These are phyloP conservation scores for Parsonsia alboflavescens DNA, from an alignment of 257 asterid species.

Conservation along the genomic window DNA sequence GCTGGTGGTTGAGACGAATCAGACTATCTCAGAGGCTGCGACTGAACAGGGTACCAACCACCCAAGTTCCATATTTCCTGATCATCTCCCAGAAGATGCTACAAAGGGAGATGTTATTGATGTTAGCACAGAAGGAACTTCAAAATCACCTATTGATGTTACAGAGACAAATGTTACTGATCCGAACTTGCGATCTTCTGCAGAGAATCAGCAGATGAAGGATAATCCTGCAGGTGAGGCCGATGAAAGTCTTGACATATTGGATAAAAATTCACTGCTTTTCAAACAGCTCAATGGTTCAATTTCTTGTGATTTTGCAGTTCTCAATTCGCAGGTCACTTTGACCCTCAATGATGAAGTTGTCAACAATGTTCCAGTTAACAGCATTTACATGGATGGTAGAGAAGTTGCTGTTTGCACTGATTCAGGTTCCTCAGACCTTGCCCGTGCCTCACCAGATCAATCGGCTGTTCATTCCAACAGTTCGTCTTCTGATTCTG, in stretches of 20 bases:
- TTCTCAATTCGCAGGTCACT: slow-evolving; percentile 4
- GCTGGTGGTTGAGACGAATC: slow-evolving; percentile 19
- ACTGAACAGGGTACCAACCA: slow-evolving; percentile 20
- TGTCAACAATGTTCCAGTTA: slow-evolving; percentile 3
- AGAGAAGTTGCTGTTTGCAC: slow-evolving; percentile 22
- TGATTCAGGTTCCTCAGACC: slow-evolving; percentile 2
- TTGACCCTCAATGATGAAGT: slow-evolving; percentile 9
- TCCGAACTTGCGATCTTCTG: slow-evolving; percentile 7
- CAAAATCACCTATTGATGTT: slow-evolving; percentile 13
- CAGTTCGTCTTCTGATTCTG: background rate
- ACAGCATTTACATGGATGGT: slow-evolving; percentile 16
- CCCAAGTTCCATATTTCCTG: slow-evolving; percentile 17
- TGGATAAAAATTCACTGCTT: slow-evolving; percentile 17
- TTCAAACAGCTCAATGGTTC: slow-evolving; percentile 21
- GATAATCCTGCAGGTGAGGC: slow-evolving; percentile 15
- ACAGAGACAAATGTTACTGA: slow-evolving; percentile 16
- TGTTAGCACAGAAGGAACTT: slow-evolving; percentile 22
- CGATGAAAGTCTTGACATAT: slow-evolving; percentile 18
- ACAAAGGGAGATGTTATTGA: slow-evolving; percentile 15
- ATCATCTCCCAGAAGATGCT: slow-evolving; percentile 30
- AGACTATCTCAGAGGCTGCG: slow-evolving; percentile 13
- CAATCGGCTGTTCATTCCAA: background rate
- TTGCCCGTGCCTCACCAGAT: background rate
- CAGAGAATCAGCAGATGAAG: slow-evolving; percentile 8
- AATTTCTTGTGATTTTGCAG: slow-evolving; percentile 14